Evolutionary conservation across 192 early-diverging fungal species (phyloP).

Genomic region (Cetraspora pellucida): DNA sequence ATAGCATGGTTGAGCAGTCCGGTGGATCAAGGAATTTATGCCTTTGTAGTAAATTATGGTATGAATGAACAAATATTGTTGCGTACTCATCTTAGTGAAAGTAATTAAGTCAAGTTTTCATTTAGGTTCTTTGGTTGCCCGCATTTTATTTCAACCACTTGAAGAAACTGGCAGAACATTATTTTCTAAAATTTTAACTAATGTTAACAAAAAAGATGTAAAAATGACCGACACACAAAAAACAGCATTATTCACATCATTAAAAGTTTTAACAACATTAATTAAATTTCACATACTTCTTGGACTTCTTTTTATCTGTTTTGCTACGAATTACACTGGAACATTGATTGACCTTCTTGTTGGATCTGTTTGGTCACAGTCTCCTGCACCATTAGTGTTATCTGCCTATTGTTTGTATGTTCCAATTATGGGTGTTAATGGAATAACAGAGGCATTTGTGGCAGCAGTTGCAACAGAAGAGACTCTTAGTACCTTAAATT

Average conservation of each 20-base stretch:
- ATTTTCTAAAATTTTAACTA: slow-evolving; percentile 71
- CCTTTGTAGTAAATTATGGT: slow-evolving; percentile 87
- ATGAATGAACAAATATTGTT: no score
- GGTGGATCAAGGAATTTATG: slow-evolving; percentile 76
- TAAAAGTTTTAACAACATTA: slow-evolving; percentile 45
- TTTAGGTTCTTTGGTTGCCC: slow-evolving; percentile 81
- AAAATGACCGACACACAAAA: slow-evolving; percentile 20
- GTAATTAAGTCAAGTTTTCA: neutral
- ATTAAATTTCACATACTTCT: slow-evolving; percentile 73
- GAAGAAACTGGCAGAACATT: slow-evolving; percentile 88
- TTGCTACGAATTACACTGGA: slow-evolving; percentile 83
- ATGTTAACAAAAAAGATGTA: slow-evolving; percentile 24
- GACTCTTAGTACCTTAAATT: slow-evolving; percentile 63
- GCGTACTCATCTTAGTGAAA: no score
- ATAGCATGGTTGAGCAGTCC: slow-evolving; percentile 61
- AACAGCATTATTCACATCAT: slow-evolving; percentile 29
- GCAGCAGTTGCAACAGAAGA: slow-evolving; percentile 77
- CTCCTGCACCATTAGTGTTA: slow-evolving; percentile 59
- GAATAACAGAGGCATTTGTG: slow-evolving; percentile 91
- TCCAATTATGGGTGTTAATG: slow-evolving; percentile 93
- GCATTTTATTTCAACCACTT: slow-evolving; percentile 90
- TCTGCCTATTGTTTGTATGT: slow-evolving; percentile 87
- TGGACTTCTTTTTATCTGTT: slow-evolving; percentile 72
- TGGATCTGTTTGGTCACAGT: slow-evolving; percentile 56
- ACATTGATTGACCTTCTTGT: slow-evolving; percentile 68